phyloP scores from a whole-genome alignment of 2,329 filamentous ascomycete genomes.

The Epichloe elymi region DNA sequence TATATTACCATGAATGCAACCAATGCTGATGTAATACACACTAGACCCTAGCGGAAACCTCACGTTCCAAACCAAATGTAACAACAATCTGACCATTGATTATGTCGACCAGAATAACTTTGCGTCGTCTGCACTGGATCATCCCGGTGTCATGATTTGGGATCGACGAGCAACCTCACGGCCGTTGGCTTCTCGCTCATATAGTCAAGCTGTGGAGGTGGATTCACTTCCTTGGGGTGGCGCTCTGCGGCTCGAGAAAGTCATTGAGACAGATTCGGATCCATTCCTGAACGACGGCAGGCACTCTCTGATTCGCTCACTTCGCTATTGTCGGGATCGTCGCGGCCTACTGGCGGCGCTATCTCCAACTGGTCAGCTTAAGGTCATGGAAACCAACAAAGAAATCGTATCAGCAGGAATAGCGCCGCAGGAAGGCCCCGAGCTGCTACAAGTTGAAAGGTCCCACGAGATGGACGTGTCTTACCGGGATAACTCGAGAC shows the following conservation, averaged over 20 bases:
- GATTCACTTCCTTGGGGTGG: constrained; percentile 51
- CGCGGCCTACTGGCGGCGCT: constrained; percentile 48
- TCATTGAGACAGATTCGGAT: constrained; percentile 41
- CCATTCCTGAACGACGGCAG: constrained; percentile 38
- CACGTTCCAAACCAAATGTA: constrained; percentile 52
- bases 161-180: constrained; percentile 53
- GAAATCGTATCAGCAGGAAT: constrained; percentile 31
- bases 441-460: constrained; percentile 44
- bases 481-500: constrained; percentile 36
- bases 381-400: constrained; percentile 44
- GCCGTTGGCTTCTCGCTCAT: constrained; percentile 37
- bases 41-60: constrained; percentile 38
- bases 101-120: constrained; percentile 74
- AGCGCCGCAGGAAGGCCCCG: constrained; percentile 35
- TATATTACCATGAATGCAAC: neutral
- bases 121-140: constrained; percentile 63
- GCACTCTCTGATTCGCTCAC: constrained; percentile 46
- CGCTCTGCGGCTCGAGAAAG: constrained; percentile 42
- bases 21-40: neutral
- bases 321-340: constrained; percentile 50
- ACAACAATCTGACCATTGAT: constrained; percentile 65
- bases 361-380: constrained; percentile 49
- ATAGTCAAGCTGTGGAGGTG: constrained; percentile 44
- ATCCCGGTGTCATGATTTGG: constrained; percentile 65
- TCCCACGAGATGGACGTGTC: constrained; percentile 50